These are phyloP conservation scores for Aureobasidium sp. DNA, from an alignment of 2,329 filamentous ascomycete species.

Conservation along the genomic window DNA sequence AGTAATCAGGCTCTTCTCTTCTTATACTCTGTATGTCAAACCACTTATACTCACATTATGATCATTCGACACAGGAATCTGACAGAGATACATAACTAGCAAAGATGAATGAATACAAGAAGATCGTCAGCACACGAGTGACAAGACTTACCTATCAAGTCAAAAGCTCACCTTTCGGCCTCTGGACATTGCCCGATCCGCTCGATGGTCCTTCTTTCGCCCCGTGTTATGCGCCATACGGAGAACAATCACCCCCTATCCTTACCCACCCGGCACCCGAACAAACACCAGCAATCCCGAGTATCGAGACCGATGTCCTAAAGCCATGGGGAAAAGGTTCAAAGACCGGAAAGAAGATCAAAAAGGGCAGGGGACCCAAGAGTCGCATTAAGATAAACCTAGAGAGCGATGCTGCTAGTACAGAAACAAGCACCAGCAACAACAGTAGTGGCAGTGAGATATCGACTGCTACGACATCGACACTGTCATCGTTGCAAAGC, in stretches of 20 bases:
- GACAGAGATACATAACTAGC: neutral
- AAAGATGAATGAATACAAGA: neutral
- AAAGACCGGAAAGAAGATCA: neutral
- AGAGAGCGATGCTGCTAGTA: neutral
- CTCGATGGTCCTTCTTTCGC: neutral
- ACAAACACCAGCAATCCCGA: neutral
- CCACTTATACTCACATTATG: neutral
- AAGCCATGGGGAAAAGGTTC: neutral
- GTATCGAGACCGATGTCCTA: neutral
- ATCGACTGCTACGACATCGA: neutral
- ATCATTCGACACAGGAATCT: neutral
- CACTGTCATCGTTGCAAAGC: neutral
- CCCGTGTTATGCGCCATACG: constrained; percentile 5
- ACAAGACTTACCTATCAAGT: neutral
- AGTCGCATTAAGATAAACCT: neutral
- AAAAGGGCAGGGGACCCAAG: neutral
- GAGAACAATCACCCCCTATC: neutral
- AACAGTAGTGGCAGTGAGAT: neutral
- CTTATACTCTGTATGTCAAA: neutral
- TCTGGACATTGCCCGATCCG: neutral
- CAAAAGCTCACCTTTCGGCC: neutral
- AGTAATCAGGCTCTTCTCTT: neutral
- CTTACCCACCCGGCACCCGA: neutral
- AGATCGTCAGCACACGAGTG: neutral
- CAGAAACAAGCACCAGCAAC: neutral